These are phyloP conservation scores for Fusarium tjaetaba DNA, from an alignment of 2,329 filamentous ascomycete species.

Conservation along the genomic window DNA sequence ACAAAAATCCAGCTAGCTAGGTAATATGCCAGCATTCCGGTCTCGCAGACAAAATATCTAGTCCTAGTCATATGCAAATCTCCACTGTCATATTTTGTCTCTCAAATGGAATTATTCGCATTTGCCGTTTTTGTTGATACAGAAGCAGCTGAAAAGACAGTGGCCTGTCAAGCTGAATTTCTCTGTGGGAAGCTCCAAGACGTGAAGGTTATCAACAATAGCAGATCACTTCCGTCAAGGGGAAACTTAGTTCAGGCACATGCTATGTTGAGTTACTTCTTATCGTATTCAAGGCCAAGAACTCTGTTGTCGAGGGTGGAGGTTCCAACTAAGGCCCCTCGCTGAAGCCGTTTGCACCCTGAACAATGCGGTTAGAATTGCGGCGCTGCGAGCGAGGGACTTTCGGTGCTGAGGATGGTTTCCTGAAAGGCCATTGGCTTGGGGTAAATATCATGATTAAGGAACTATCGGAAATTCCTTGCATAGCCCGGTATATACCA, in stretches of 20 bases:
- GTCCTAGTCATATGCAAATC: background rate
- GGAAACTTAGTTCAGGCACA: background rate
- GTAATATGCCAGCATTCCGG: conserved; percentile 32
- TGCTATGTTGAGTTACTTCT: background rate
- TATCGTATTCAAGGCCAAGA: background rate
- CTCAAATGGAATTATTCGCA: background rate
- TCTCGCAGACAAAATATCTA: background rate
- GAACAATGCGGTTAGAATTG: background rate
- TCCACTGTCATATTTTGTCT: background rate
- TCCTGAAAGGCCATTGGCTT: background rate
- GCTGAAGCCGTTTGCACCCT: background rate
- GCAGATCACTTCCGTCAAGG: background rate
- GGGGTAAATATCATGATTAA: background rate
- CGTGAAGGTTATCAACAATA: background rate
- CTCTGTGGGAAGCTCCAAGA: background rate
- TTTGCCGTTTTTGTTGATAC: background rate
- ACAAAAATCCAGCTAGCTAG: background rate
- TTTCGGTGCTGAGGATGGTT: conserved; percentile 2
- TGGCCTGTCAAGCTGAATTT: background rate
- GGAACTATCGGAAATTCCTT: background rate
- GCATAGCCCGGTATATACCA: background rate
- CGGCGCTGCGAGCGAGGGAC: conserved; percentile 1
- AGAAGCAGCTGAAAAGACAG: background rate
- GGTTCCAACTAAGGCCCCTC: background rate
- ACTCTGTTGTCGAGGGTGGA: background rate